Evolutionary conservation across 2,329 filamentous ascomycete genomes (phyloP).

Genomic region (Magnaporthales sp.): DNA sequence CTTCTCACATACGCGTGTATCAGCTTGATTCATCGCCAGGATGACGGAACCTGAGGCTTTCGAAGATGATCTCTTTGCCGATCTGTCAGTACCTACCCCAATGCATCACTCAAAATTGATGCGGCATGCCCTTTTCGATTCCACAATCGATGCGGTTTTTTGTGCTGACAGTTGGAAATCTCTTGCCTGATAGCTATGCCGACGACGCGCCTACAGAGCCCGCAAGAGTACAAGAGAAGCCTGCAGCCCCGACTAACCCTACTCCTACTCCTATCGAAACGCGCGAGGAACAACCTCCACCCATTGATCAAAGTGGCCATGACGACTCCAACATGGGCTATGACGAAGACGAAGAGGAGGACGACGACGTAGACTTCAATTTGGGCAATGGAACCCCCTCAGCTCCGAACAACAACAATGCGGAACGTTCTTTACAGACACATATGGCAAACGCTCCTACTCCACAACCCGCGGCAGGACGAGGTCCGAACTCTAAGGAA

Average conservation of each 20-base stretch:
- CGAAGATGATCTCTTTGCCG: constrained; percentile 85
- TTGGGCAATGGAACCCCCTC: constrained; percentile 30
- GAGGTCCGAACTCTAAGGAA: constrained; percentile 70
- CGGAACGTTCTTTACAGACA: constrained; percentile 4
- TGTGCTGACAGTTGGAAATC: constrained; percentile 6
- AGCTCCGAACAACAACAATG: constrained; percentile 13
- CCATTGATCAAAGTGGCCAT: constrained; percentile 15
- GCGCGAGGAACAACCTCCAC: neutral
- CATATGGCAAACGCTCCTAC: constrained; percentile 11
- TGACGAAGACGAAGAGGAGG: constrained; percentile 33
- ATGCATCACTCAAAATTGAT: neutral
- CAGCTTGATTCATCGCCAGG: neutral
- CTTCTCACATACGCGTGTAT: neutral
- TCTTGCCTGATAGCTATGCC: constrained; percentile 41
- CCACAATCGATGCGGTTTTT: neutral
- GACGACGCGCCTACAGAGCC: constrained; percentile 43
- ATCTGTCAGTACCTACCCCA: constrained; percentile 73
- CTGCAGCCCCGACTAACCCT: constrained; percentile 8
- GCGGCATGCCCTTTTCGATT: neutral
- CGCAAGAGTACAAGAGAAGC: constrained; percentile 8
- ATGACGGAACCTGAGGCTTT: constrained; percentile 73
- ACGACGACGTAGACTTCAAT: constrained; percentile 47
- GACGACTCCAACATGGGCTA: constrained; percentile 16
- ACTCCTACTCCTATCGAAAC: constrained; percentile 10
- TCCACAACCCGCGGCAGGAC: constrained; percentile 19